Percentiles rank a stretch among this genome's conserved stretches.
Conservation (phyloP, 1,284 basidiomycete genomes). For the Ceratobasidium theobromae region DNA sequence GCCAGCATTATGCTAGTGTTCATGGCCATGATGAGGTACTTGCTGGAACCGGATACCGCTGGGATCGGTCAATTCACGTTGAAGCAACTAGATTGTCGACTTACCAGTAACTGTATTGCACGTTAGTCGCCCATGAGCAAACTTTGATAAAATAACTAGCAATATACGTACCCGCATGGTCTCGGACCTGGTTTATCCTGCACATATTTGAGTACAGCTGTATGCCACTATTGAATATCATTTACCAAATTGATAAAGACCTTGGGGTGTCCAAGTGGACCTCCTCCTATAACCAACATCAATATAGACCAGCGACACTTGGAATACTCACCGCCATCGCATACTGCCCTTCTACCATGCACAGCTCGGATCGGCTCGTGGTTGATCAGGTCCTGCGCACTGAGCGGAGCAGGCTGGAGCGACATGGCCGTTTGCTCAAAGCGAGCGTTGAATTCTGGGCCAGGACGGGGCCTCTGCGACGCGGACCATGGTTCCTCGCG, state of each 20-base stretch:
- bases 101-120: constrained; percentile 19
- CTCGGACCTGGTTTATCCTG: constrained; percentile 75
- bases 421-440: constrained; percentile 91
- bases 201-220: constrained; percentile 33
- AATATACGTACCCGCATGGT: constrained; percentile 68
- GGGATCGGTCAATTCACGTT: constrained; percentile 27
- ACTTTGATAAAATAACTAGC: constrained; percentile 30
- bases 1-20: constrained; percentile 8
- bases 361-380: constrained; percentile 85
- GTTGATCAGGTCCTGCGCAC: constrained; percentile 87
- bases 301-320: background rate
- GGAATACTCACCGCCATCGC: constrained; percentile 91
- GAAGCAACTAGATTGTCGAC: constrained; percentile 34
- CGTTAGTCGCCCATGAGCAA: constrained; percentile 31
- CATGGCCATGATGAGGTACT: constrained; percentile 71
- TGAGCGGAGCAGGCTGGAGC: constrained; percentile 86
- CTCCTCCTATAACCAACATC: constrained; percentile 64
- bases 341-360: constrained; percentile 78
- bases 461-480: constrained; percentile 64
- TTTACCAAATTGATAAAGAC: constrained; percentile 92
- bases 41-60: constrained; percentile 84
- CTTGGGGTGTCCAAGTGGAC: constrained; percentile 95
- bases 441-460: constrained; percentile 52
- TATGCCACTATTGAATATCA: constrained; percentile 32
- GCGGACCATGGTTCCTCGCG: constrained; percentile 75